phyloP scores from a whole-genome alignment of 192 early-diverging fungal species.

The Linnemannia exigua region DNA sequence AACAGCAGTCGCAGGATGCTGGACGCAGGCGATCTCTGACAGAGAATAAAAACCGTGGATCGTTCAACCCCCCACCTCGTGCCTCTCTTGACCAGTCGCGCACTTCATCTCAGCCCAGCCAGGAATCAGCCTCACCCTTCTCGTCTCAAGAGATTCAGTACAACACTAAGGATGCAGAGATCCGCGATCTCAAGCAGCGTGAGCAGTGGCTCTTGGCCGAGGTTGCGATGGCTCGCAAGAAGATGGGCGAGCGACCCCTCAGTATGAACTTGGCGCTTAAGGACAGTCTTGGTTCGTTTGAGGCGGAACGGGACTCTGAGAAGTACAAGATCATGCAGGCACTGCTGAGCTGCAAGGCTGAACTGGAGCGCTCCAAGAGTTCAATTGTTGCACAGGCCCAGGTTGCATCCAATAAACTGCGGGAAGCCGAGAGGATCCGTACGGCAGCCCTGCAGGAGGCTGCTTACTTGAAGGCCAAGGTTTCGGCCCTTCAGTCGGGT shows the following conservation, averaged over 20 bases:
- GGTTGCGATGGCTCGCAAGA: conserved; percentile 44
- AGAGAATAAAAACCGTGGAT: conserved; percentile 27
- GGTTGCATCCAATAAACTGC: conserved; percentile 59
- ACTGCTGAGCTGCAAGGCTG: conserved; percentile 59
- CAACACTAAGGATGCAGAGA: conserved; percentile 43
- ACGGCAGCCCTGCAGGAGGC: conserved; percentile 71
- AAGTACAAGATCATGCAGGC: conserved; percentile 61
- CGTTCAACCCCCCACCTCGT: conserved; percentile 19
- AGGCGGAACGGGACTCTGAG: conserved; percentile 59
- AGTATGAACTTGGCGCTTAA: conserved; percentile 15
- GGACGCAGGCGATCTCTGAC: conserved; percentile 16
- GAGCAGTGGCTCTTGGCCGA: conserved; percentile 54
- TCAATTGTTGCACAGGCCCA: conserved; percentile 63
- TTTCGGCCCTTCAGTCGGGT: conserved; percentile 61
- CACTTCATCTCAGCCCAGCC: neutral
- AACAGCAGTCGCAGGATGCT: conserved; percentile 17
- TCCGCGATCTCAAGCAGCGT: conserved; percentile 45
- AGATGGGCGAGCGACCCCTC: conserved; percentile 29
- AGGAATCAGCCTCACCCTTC: neutral
- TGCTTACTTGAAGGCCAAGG: conserved; percentile 66
- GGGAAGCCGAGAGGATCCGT: conserved; percentile 64
- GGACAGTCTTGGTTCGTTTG: conserved; percentile 55
- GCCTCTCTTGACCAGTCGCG: conserved; percentile 28
- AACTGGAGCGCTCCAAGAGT: conserved; percentile 58
- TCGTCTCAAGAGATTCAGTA: conserved; percentile 2